These are phyloP conservation scores for Ziziphus jujuba DNA, from an alignment of 306 rosid genomes.

Conservation along the genomic window DNA sequence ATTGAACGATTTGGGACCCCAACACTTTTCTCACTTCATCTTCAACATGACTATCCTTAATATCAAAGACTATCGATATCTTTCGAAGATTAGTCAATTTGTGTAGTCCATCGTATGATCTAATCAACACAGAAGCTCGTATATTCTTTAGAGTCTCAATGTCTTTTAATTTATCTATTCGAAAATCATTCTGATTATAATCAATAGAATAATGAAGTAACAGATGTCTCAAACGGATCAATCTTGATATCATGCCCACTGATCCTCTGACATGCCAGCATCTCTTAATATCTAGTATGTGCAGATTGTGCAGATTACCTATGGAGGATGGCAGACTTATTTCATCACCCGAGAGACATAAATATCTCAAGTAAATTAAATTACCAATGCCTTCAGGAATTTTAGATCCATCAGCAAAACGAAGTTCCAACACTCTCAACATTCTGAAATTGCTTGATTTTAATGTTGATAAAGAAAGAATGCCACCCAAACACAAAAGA, in stretches of 20 bases:
- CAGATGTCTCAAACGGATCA: not conserved
- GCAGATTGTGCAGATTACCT: constrained; percentile 45
- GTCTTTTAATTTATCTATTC: not conserved
- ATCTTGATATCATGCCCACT: not conserved
- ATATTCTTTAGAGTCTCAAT: not conserved
- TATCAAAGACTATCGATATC: not conserved
- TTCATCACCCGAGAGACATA: not conserved
- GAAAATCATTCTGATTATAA: not conserved
- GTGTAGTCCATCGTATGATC: not conserved
- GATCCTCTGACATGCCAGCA: not conserved
- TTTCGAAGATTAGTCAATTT: not conserved
- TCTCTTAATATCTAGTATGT: constrained; percentile 27
- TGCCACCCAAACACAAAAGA: not conserved
- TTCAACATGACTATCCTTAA: no score
- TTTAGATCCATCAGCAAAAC: no score
- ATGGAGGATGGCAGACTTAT: not conserved
- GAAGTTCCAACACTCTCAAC: no score
- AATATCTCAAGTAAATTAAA: not conserved
- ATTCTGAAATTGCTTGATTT: no score
- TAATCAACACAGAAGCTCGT: not conserved
- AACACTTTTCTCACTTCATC: constrained; percentile 26
- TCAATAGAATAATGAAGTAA: not conserved
- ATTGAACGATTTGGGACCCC: constrained; percentile 15
- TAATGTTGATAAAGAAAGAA: not conserved
- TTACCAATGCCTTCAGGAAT: no score